These are phyloP conservation scores for Noccaea caerulescens DNA, from an alignment of 345 rosid genomes.

Conservation along the genomic window DNA sequence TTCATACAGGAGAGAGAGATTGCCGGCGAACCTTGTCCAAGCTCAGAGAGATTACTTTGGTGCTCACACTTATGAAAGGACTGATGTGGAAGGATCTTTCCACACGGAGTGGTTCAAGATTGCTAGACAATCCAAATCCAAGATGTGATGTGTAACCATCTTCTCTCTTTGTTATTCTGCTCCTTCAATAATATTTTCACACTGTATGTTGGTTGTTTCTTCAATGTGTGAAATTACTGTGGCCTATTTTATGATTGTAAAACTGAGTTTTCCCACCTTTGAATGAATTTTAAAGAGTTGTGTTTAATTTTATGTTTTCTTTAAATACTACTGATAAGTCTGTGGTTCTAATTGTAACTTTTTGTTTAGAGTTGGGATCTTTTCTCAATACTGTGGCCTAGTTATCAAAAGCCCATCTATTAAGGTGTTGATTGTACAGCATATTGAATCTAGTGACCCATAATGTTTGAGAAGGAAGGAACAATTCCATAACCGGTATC, in stretches of 20 bases:
- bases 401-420: not conserved
- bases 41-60: slow-evolving; percentile 98
- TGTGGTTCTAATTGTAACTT: not conserved
- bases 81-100: slow-evolving; percentile 87
- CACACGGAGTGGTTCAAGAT: slow-evolving; percentile 99
- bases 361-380: not conserved
- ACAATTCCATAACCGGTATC: slow-evolving; percentile 72
- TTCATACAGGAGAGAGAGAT: slow-evolving; percentile 75
- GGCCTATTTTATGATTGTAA: slow-evolving; percentile 25
- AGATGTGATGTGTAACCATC: slow-evolving; percentile 36
- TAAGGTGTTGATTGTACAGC: not conserved
- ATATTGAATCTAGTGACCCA: not conserved
- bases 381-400: not conserved
- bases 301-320: not conserved
- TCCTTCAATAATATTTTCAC: slow-evolving; percentile 37
- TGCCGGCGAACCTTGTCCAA: slow-evolving; percentile 96
- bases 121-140: slow-evolving; percentile 67
- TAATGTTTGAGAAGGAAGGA: slow-evolving; percentile 58
- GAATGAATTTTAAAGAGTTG: not conserved
- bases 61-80: slow-evolving; percentile 96
- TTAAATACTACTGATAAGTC: not conserved
- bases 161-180: slow-evolving; percentile 19
- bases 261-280: slow-evolving; percentile 18
- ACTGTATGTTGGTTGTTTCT: slow-evolving; percentile 20
- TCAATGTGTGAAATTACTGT: slow-evolving; percentile 11